phyloP scores from a whole-genome alignment of 257 asterid species.

The Echites panduratus region DNA sequence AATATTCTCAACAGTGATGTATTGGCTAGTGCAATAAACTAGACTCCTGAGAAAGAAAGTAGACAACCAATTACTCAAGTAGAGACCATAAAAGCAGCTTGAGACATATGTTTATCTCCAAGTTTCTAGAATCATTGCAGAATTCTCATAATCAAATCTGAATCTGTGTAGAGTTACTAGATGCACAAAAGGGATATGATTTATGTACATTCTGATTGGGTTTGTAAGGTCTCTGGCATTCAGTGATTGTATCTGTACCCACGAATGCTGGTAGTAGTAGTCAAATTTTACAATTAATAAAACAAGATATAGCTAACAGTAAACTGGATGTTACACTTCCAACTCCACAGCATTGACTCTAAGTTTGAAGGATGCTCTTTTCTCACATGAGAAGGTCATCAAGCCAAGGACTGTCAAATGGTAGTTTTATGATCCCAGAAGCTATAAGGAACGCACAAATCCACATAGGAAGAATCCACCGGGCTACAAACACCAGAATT shows the following conservation, averaged over 20 bases:
- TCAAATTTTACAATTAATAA: background rate
- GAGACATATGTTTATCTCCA: background rate
- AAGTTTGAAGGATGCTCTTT: background rate
- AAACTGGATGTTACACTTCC: background rate
- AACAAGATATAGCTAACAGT: background rate
- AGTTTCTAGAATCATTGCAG: background rate
- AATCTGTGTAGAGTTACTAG: background rate
- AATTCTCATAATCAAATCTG: too few relatives aligned
- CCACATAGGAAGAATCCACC: constrained; percentile 67
- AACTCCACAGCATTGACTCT: background rate
- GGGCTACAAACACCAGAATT: constrained; percentile 39
- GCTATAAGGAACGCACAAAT: constrained; percentile 49
- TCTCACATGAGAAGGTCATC: constrained; percentile 46
- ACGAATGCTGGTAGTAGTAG: background rate
- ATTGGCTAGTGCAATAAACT: background rate
- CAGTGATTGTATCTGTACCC: background rate
- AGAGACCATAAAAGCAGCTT: background rate
- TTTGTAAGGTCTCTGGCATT: background rate
- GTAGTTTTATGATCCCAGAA: constrained; percentile 51
- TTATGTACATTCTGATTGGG: background rate
- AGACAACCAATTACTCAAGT: background rate
- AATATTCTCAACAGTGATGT: background rate
- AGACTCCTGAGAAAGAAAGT: background rate
- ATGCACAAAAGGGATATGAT: background rate
- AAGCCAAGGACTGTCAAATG: constrained; percentile 40